Conservation (phyloP, 169 alveolate genomes). For the Cryptosporidium baileyi region DNA sequence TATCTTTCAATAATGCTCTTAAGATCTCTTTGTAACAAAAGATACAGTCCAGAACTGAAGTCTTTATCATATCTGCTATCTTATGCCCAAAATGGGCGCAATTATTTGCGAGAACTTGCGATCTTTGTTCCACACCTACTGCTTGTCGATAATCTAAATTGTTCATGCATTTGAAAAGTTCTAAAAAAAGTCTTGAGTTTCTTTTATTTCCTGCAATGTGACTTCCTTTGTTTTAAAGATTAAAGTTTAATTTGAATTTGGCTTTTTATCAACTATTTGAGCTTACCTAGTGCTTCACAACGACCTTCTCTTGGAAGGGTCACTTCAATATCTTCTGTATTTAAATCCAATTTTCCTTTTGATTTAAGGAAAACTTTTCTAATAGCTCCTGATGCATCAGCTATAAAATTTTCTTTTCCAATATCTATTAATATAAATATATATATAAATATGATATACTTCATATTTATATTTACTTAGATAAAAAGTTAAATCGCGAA, state of each 20-base stretch:
- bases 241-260: neutral
- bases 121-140: neutral
- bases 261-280: neutral
- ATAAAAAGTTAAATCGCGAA: no score
- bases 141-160: neutral
- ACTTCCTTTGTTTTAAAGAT: neutral
- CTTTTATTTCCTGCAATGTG: neutral
- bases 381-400: neutral
- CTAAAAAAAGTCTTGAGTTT: neutral
- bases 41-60: neutral
- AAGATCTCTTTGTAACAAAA: constrained; percentile 30
- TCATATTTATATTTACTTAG: neutral
- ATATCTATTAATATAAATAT: neutral
- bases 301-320: neutral
- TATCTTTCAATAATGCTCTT: neutral
- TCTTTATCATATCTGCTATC: neutral
- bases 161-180: neutral
- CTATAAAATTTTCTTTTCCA: neutral
- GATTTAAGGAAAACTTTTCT: neutral
- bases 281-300: constrained; percentile 4
- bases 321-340: neutral
- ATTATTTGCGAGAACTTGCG: neutral
- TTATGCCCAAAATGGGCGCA: constrained; percentile 9
- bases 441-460: neutral
- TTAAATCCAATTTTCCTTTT: neutral